Percentiles rank a stretch among this genome's conserved stretches.
Conservation (phyloP, 179 eudicot species). For the Patellifolia procumbens region DNA sequence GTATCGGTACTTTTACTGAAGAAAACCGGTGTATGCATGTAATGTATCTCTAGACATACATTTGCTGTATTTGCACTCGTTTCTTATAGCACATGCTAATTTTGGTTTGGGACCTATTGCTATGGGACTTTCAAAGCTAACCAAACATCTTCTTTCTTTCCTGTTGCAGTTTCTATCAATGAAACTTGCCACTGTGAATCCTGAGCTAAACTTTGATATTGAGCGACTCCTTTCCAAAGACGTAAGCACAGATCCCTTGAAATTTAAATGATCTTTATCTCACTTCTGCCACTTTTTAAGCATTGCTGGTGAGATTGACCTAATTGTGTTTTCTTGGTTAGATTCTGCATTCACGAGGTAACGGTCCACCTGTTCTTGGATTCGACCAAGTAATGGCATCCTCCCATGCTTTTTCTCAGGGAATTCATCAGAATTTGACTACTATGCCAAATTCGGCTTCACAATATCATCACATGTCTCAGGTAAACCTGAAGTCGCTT, state of each 20-base stretch:
- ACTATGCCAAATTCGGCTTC: slow-evolving; percentile 44
- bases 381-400: slow-evolving; percentile 57
- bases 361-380: slow-evolving; percentile 48
- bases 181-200: slow-evolving; percentile 62
- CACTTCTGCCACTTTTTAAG: not conserved
- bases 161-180: slow-evolving; percentile 53
- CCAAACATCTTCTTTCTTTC: slow-evolving; percentile 1
- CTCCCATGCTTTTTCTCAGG: slow-evolving; percentile 52
- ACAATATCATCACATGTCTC: slow-evolving; percentile 65
- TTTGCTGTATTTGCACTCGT: not conserved
- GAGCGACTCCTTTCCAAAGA: slow-evolving; percentile 52
- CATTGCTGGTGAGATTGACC: not conserved
- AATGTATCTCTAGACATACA: not conserved
- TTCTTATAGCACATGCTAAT: not conserved
- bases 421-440: slow-evolving; percentile 49
- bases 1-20: no score
- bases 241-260: slow-evolving; percentile 32
- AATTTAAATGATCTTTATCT: not conserved
- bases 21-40: not conserved
- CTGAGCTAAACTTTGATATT: slow-evolving; percentile 43
- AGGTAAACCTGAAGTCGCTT: slow-evolving; percentile 41
- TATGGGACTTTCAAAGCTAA: slow-evolving; percentile 1
- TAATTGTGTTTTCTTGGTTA: slow-evolving; percentile 8
- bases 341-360: slow-evolving; percentile 45
- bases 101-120: not conserved